Evolutionary conservation across 139 green algal genomes (phyloP), one percentile per base, ranked within the genome.

Genomic region (Spirogloea muscicola): DNA sequence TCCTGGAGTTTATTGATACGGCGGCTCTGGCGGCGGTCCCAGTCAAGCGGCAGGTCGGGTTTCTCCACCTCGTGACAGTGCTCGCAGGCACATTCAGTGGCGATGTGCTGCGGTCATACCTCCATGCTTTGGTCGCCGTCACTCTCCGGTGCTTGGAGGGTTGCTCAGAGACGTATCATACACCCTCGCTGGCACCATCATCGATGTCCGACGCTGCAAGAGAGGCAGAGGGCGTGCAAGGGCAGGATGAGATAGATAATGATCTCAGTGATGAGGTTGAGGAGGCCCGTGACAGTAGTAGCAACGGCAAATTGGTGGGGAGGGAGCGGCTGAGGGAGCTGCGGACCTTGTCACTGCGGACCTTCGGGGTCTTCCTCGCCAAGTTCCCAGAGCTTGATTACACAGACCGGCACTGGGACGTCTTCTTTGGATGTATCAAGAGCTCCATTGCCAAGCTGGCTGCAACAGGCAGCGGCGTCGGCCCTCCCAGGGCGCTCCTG

Each of bases 51-150:
- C 13, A 38, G 34, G 34, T 69, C 10, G 65, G 65, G 33, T 62
- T 74, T 72, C 49, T 74, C 34, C 65, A 74, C 44, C 27, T 74
- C 34, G 65, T 37, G 10, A 21, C n/a, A 36, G 65, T 67, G 6
- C 46, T 74, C n/a, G 18, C 66, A 25, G 29, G 33, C 3, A 27
- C 31, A 16, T 68, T 67, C 3, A 36, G 65, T 18, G 29, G 27
- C 0, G 49, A 31, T 2, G 44, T 69, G 33, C 34, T 74, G 49
- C 21, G 57, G 65, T 46, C 49, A 27, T 74, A 66, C 36, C 49
- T 74, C 44, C 44, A 69, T 10, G 49, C 43, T 3, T 21, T 74
- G 27, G n/a, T 72, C 34, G 65, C 43, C 3, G 44, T 68, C 3
- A 29, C 51, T 4, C 34, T 74, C 10, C 27, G 51, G 33, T 25